These are phyloP conservation scores for Macrophomina phaseolina DNA, from an alignment of 2,329 filamentous ascomycete genomes.

Conservation along the genomic window DNA sequence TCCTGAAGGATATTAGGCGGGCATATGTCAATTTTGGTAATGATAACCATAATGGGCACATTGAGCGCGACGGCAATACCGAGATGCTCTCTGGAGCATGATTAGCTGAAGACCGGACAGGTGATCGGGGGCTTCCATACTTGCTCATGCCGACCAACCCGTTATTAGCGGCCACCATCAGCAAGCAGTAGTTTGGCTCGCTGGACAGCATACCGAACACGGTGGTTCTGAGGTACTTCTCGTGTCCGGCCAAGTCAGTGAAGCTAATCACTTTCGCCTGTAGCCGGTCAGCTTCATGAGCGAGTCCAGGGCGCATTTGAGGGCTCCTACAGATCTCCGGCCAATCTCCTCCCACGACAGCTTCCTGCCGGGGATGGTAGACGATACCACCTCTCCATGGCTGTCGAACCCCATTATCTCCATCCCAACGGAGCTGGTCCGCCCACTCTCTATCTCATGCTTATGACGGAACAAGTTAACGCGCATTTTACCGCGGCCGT, in stretches of 20 bases:
- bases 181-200: slow-evolving; percentile 94
- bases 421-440: slow-evolving; percentile 97
- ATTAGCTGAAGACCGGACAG: background rate
- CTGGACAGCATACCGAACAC: slow-evolving; percentile 94
- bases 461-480: slow-evolving; percentile 98
- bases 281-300: slow-evolving; percentile 28
- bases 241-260: slow-evolving; percentile 93
- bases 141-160: slow-evolving; percentile 97
- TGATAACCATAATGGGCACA: slow-evolving; percentile 95
- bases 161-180: slow-evolving; percentile 99
- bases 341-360: slow-evolving; percentile 98
- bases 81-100: slow-evolving; percentile 71
- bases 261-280: slow-evolving; percentile 93
- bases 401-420: slow-evolving; percentile 98
- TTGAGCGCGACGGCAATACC: slow-evolving; percentile 94
- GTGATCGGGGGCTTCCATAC: slow-evolving; percentile 28
- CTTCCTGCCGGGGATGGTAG: slow-evolving; percentile 81
- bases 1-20: slow-evolving; percentile 93
- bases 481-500: slow-evolving; percentile 89
- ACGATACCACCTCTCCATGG: slow-evolving; percentile 79
- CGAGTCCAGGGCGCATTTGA: background rate
- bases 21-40: slow-evolving; percentile 98
- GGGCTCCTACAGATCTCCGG: slow-evolving; percentile 70
- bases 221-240: slow-evolving; percentile 92
- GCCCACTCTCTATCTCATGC: slow-evolving; percentile 93